Evolutionary conservation across 306 rosid genomes (phyloP), one percentile per base, ranked within the genome.

Genomic region (Cucumis hystrix): DNA sequence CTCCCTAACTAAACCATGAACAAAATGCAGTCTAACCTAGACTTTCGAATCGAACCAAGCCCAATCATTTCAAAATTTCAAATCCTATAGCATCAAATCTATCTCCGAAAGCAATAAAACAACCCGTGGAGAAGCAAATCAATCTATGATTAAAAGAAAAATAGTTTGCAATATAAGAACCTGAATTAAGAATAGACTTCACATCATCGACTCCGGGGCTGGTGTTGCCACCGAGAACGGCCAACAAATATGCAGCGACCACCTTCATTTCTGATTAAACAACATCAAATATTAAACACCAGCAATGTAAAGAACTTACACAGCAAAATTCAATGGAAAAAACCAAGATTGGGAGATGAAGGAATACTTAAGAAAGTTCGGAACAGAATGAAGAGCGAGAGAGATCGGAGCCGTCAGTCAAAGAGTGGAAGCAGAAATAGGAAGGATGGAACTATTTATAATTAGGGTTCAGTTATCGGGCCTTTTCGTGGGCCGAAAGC

Each of bases 181-280:
- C 81, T 78, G 81, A 79, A 60, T 73, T 79, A 37, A 89, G 86
- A 25, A 89, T 89, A 12, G 51, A 13, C 79, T 87, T 86, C 80
- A 89, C 43, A 56, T 75, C 85, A 4, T 41, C 56, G 35, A 82
- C 67, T 11, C 87, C 85, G 20, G 93, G 93, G 52, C 41, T 61
- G 58, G 66, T 5, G 83, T 87, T 84, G 76, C 93, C 93, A 17
- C 93, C 91, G 49, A 89, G 81, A 3, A 86, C 89, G 57, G 91
- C 91, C 6, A 89, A 78, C 85, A 89, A 69, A 45, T 89, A 89
- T 0, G 91, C 91, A 35, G 91, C 93, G 2, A 89, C 65, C 8
- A 86, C 88, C 91, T 89, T 89, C 93, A 89, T 89, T 74, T 85
- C 81, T 78, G 81, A 13, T 9, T 70, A 56, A 3, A 40, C 20